These are phyloP conservation scores for Calvatia gigantea DNA, from an alignment of 768 basidiomycete genomes.

Conservation along the genomic window DNA sequence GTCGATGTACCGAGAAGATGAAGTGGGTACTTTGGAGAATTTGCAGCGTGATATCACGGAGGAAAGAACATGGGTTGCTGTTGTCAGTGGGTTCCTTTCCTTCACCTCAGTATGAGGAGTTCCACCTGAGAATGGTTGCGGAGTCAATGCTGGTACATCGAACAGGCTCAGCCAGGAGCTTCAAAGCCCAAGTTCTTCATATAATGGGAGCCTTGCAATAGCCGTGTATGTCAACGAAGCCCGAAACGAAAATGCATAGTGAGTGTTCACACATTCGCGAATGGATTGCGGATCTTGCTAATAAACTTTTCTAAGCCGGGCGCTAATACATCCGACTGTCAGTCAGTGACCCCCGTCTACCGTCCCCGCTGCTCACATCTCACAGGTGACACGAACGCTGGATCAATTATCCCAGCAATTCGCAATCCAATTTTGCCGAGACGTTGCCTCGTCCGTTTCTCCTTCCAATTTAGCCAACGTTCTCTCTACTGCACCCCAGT, in stretches of 20 bases:
- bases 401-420: background rate
- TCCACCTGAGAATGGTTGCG: too few species aligned
- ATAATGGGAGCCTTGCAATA: constrained; percentile 46
- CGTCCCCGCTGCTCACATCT: background rate
- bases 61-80: constrained; percentile 43
- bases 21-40: constrained; percentile 34
- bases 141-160: constrained; percentile 9
- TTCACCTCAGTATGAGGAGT: too few species aligned
- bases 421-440: constrained; percentile 16
- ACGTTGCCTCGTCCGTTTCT: constrained; percentile 13
- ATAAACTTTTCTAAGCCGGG: too few species aligned
- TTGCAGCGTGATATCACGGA: constrained; percentile 37
- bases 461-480: constrained; percentile 23
- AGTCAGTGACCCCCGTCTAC: background rate
- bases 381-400: background rate
- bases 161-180: constrained; percentile 3
- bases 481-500: constrained; percentile 45
- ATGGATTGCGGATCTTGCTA: too few species aligned
- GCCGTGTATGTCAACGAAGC: constrained; percentile 36
- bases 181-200: constrained; percentile 22
- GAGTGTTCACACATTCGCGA: background rate
- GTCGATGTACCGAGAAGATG: constrained; percentile 26
- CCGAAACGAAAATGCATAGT: constrained; percentile 14
- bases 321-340: background rate
- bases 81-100: constrained; percentile 33